Percentiles rank a stretch among this genome's conserved stretches.
Conservation (phyloP, 805 yeast genomes). For the Candida maris region DNA sequence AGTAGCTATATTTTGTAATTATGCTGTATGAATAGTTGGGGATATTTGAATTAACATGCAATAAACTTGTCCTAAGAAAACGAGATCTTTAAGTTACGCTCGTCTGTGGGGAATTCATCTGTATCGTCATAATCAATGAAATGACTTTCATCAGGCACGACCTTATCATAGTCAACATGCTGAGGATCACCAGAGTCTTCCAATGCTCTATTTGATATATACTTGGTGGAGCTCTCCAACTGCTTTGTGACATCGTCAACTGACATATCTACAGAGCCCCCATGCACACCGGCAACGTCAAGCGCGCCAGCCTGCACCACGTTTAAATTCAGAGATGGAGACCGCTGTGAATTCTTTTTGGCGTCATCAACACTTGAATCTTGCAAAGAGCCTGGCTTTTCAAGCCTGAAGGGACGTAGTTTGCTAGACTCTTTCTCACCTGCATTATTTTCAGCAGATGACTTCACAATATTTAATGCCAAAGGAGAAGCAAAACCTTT, state of each 20-base stretch:
- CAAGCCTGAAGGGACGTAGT: constrained; percentile 1
- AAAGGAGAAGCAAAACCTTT: neutral
- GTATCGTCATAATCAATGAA: constrained; percentile 31
- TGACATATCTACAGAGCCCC: neutral
- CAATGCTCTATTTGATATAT: constrained; percentile 5
- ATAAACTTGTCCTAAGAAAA: constrained; percentile 18
- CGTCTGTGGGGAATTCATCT: constrained; percentile 33
- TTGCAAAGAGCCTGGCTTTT: neutral
- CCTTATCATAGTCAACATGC: constrained; percentile 17
- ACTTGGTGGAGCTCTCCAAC: constrained; percentile 1
- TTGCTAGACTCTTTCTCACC: neutral
- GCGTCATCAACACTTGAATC: neutral
- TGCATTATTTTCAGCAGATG: neutral
- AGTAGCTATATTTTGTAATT: neutral
- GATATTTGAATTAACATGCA: neutral
- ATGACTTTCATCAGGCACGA: neutral
- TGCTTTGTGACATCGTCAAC: neutral
- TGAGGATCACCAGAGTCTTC: constrained; percentile 1
- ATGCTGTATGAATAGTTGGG: neutral
- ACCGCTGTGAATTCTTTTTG: neutral
- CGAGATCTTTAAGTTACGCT: constrained; percentile 27
- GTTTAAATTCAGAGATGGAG: constrained; percentile 12
- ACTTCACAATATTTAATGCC: neutral
- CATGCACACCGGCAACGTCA: neutral
- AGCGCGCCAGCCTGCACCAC: constrained; percentile 4